Percentiles rank a stretch among this genome's conserved stretches.
These are phyloP conservation scores for Paecilomyces fulvus DNA, from an alignment of 2,329 filamentous ascomycete species.

Conservation along the genomic window DNA sequence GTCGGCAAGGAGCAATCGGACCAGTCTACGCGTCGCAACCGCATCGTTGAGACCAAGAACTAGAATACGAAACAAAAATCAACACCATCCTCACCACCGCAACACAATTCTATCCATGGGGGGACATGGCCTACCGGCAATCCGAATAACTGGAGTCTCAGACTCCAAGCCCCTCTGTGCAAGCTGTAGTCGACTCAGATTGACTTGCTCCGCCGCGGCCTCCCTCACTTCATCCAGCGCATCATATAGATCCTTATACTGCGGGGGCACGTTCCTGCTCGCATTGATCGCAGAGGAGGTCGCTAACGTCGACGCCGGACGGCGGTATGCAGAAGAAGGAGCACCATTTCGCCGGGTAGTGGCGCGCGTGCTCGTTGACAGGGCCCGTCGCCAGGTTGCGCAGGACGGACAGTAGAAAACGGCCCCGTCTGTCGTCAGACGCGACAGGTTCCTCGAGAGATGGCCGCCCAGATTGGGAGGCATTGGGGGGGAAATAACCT, in stretches of 20 bases:
- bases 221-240: slow-evolving; percentile 44
- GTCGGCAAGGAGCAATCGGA: slow-evolving; percentile 63
- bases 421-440: slow-evolving; percentile 13
- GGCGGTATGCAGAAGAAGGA: slow-evolving; percentile 8
- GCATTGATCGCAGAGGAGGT: slow-evolving; percentile 47
- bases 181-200: slow-evolving; percentile 51
- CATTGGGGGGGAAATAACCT: slow-evolving; percentile 21
- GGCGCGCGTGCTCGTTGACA: slow-evolving; percentile 17
- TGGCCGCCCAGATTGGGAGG: slow-evolving; percentile 30
- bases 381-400: slow-evolving; percentile 25
- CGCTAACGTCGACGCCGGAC: slow-evolving; percentile 31
- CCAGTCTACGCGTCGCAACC: slow-evolving; percentile 48
- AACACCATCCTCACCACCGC: background rate
- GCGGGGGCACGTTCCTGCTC: slow-evolving; percentile 44
- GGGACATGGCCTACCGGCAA: slow-evolving; percentile 40
- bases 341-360: background rate
- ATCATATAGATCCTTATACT: slow-evolving; percentile 45
- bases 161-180: slow-evolving; percentile 50
- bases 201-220: slow-evolving; percentile 47
- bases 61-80: slow-evolving; percentile 11
- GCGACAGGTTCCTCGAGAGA: slow-evolving; percentile 26
- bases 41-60: slow-evolving; percentile 45
- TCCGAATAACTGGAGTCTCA: slow-evolving; percentile 44
- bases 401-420: slow-evolving; percentile 35
- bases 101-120: background rate